These are phyloP conservation scores for Bipolaris oryzae DNA, from an alignment of 2,329 filamentous ascomycete species.

Conservation along the genomic window DNA sequence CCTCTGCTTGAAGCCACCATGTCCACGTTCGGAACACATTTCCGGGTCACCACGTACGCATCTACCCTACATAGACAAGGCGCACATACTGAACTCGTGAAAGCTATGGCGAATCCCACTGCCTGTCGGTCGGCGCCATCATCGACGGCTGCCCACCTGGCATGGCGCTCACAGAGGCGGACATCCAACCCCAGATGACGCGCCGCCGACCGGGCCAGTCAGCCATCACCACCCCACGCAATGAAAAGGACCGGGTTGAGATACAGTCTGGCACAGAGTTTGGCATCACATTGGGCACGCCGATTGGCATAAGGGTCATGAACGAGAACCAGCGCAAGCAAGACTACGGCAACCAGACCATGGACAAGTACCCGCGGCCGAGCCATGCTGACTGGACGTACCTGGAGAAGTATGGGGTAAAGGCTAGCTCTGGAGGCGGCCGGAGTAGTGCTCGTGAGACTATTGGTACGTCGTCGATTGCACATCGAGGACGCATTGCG, in stretches of 20 bases:
- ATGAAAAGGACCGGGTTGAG: constrained; percentile 89
- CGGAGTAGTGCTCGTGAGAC: constrained; percentile 93
- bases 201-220: constrained; percentile 88
- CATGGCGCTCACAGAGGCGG: constrained; percentile 80
- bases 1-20: constrained; percentile 24
- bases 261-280: constrained; percentile 94
- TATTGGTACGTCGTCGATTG: constrained; percentile 64
- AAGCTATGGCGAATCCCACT: constrained; percentile 86
- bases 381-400: constrained; percentile 98
- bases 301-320: constrained; percentile 82
- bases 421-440: constrained; percentile 88
- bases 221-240: constrained; percentile 85
- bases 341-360: constrained; percentile 88
- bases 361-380: constrained; percentile 89
- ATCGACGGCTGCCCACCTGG: constrained; percentile 91
- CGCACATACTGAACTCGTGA: constrained; percentile 24
- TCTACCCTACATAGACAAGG: neutral
- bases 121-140: constrained; percentile 91
- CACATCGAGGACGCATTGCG: neutral
- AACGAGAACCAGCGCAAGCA: constrained; percentile 93
- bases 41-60: constrained; percentile 80
- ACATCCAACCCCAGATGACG: constrained; percentile 95
- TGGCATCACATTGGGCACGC: constrained; percentile 87
- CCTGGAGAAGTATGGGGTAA: constrained; percentile 94
- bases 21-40: constrained; percentile 84